These are phyloP conservation scores for Crithidia mellificae DNA, from an alignment of 208 protist genomes.

Conservation along the genomic window DNA sequence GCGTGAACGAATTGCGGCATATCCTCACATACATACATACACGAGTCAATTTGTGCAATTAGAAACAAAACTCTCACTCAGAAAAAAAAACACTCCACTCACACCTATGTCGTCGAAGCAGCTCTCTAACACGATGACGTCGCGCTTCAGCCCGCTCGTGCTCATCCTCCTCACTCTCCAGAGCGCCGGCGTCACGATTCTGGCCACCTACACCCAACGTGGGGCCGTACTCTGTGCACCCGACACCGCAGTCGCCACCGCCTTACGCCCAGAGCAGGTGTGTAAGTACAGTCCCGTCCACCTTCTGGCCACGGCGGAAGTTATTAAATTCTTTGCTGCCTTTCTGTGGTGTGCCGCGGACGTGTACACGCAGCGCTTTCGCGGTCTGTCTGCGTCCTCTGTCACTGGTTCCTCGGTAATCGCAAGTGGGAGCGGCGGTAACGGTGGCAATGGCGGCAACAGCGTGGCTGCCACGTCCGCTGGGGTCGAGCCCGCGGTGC, in stretches of 20 bases:
- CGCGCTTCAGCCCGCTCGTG: not conserved
- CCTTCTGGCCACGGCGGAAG: conserved; percentile 7
- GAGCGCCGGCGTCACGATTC: not conserved
- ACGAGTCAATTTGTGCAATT: too few relatives aligned
- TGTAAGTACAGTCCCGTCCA: not conserved
- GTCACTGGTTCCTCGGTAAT: too few relatives aligned
- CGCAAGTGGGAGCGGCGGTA: not conserved
- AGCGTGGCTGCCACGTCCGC: not conserved
- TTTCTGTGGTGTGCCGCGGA: conserved; percentile 8
- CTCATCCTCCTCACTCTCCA: conserved; percentile 5
- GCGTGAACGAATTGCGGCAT: too few relatives aligned
- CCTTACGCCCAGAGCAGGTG: not conserved
- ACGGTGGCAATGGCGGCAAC: not conserved
- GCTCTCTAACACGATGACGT: not conserved
- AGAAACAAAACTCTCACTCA: not conserved
- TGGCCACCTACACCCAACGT: not conserved
- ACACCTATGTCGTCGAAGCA: not conserved
- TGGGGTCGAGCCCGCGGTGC: not conserved
- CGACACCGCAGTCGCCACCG: not conserved
- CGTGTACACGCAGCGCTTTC: not conserved
- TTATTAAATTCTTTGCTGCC: conserved; percentile 4
- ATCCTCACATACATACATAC: too few relatives aligned
- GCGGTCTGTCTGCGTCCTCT: too few relatives aligned
- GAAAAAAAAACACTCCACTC: not conserved
- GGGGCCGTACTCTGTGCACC: not conserved